Conservation (phyloP, 164 flowering plant genomes). For the Stephania yunnanensis region DNA sequence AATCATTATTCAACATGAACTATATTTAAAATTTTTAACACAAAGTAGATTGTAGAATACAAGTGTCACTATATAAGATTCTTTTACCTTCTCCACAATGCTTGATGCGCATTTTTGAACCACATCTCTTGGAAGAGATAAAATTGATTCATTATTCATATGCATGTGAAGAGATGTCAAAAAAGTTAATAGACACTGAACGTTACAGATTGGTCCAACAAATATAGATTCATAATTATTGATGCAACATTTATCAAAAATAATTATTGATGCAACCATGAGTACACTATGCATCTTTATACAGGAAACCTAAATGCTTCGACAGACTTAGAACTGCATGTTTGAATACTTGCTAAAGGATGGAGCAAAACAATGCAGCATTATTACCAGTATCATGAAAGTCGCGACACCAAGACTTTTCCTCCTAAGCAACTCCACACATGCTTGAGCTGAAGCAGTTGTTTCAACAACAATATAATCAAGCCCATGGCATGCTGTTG, state of each 20-base stretch:
- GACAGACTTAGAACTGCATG: not conserved
- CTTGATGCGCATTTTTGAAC: too few species aligned
- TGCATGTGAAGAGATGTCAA: not conserved
- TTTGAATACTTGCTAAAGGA: not conserved
- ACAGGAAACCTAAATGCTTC: not conserved
- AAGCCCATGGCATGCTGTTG: constrained; percentile 88
- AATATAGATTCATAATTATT: not conserved
- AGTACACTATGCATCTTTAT: not conserved
- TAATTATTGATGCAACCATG: not conserved
- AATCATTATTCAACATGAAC: not conserved
- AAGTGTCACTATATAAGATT: not conserved
- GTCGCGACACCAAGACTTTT: constrained; percentile 91
- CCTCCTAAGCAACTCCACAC: constrained; percentile 81
- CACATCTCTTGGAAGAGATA: not conserved
- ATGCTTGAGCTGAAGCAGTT: constrained; percentile 82
- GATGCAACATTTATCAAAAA: not conserved
- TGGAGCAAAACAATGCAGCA: not conserved
- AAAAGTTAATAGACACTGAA: not conserved
- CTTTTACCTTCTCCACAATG: too few species aligned
- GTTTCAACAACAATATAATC: constrained; percentile 97
- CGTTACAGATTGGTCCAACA: not conserved
- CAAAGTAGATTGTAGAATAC: too few species aligned
- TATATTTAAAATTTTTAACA: too few species aligned
- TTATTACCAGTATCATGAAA: constrained; percentile 91
- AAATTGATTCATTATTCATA: too few species aligned